phyloP scores from a whole-genome alignment of 148 eudicot genomes.

The Cornus suecica region DNA sequence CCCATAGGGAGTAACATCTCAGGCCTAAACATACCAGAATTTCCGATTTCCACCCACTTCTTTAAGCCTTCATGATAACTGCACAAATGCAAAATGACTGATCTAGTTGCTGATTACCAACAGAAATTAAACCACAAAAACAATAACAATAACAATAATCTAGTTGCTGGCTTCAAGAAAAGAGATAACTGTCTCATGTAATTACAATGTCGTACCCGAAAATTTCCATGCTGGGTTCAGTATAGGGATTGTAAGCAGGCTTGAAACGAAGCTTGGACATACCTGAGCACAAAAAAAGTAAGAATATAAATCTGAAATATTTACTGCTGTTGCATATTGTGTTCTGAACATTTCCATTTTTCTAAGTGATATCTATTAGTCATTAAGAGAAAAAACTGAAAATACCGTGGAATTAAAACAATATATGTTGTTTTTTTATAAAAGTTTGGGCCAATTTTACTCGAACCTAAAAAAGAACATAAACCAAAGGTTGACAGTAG shows the following conservation, averaged over 20 bases:
- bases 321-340: not conserved
- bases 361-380: not conserved
- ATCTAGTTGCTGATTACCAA: not conserved
- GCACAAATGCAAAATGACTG: slow-evolving; percentile 13
- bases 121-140: not conserved
- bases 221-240: slow-evolving; percentile 98
- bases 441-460: too few species aligned
- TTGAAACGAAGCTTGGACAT: slow-evolving; percentile 84
- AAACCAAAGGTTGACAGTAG: not conserved
- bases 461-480: not conserved
- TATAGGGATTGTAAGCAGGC: slow-evolving; percentile 95
- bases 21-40: slow-evolving; percentile 94
- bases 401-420: too few species aligned
- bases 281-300: slow-evolving; percentile 39
- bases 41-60: slow-evolving; percentile 94
- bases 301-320: not conserved
- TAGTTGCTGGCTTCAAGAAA: not conserved
- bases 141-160: not conserved
- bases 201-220: too few species aligned
- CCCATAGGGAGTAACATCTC: slow-evolving; percentile 98
- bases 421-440: too few species aligned
- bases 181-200: not conserved
- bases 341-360: not conserved
- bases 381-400: not conserved
- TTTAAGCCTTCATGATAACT: slow-evolving; percentile 87